Evolutionary conservation across 768 basidiomycete genomes (phyloP), one percentile per base, ranked within the genome.

Genomic region (Tricholoma matsutake): DNA sequence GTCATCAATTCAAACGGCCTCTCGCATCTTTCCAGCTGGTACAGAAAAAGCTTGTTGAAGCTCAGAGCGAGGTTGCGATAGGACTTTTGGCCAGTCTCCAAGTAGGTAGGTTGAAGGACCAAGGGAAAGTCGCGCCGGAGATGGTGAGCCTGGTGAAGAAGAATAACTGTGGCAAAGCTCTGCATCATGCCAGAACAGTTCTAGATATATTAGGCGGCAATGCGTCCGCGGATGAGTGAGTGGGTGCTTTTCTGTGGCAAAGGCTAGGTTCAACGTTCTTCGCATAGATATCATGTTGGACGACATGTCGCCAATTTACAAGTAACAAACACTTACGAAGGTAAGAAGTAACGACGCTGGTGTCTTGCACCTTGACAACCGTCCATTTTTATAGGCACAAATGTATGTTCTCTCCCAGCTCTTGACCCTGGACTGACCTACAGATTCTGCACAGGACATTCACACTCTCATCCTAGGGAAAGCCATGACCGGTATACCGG

Each of bases 241-340:
- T 79, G 34, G 9, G 59, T 59, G 51, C 43, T 56, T 57, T 49
- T 64, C n/a, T 62, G 54, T 28, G 18, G 22, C 54, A 2, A 0
- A 16, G 16, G 22, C 6, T 45, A 31, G n/a, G 29, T 53, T 16
- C 61, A 14, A n/a, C 16, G 10, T 32, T n/a, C 61, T 34, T 22
- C 18, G 49, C 34, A 4, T 54, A 95, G 92, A 72, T 97, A 95
- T 69, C 92, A 94, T 69, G 87, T 98, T 57, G 93, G 92, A n/a
- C 78, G 96, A 34, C 96, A 98, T 76, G 95, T 92, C 8, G 91
- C 91, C 0, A 98, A 98, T 73, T 71, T 97, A 61, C 96, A 98
- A 70, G 90, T 98, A n/a, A 88, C 94, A 7, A 95, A 95, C 67
- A 98, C 95, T 0, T 97, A 97, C 70, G 95, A 97, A 80, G 95